phyloP scores from a whole-genome alignment of 495 filamentous ascomycete genomes.

The Mytilinidion resinicola region DNA sequence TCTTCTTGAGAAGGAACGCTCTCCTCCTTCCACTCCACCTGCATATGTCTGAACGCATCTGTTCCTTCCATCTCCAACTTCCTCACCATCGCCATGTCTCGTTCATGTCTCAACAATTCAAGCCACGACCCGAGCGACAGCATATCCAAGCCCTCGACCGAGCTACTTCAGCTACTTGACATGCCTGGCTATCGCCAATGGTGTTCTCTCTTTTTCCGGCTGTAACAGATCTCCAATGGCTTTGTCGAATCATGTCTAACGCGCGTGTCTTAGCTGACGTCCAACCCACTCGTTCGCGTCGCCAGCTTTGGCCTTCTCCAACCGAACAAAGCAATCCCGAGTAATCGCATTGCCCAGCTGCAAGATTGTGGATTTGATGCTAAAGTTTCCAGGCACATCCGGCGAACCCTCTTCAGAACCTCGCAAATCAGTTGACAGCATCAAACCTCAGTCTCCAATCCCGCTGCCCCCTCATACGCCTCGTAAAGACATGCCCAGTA shows the following conservation, averaged over 20 bases:
- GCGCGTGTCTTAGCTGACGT: constrained; percentile 12
- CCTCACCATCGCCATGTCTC: no score
- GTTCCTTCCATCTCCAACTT: no score
- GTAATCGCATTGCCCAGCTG: constrained; percentile 6
- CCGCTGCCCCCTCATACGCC: not conserved
- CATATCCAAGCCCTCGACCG: no score
- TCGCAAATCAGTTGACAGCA: constrained; percentile 2
- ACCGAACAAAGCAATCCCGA: not conserved
- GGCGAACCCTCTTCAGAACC: constrained; percentile 1
- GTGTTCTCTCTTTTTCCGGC: constrained; percentile 26
- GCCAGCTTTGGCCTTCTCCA: not conserved
- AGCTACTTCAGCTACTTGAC: not conserved
- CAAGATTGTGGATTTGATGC: constrained; percentile 19
- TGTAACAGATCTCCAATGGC: constrained; percentile 23
- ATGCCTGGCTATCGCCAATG: constrained; percentile 24
- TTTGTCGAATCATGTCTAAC: constrained; percentile 17
- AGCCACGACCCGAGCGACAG: no score
- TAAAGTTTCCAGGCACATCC: constrained; percentile 18
- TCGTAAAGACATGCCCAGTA: constrained; percentile 19
- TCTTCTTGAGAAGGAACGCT: no score
- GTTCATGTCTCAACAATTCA: no score
- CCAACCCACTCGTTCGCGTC: constrained; percentile 10
- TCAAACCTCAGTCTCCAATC: constrained; percentile 1
- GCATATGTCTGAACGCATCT: no score
- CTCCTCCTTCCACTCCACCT: no score